Conservation (phyloP, 1,284 basidiomycete species). For the Cutaneotrichosporon mucoides region DNA sequence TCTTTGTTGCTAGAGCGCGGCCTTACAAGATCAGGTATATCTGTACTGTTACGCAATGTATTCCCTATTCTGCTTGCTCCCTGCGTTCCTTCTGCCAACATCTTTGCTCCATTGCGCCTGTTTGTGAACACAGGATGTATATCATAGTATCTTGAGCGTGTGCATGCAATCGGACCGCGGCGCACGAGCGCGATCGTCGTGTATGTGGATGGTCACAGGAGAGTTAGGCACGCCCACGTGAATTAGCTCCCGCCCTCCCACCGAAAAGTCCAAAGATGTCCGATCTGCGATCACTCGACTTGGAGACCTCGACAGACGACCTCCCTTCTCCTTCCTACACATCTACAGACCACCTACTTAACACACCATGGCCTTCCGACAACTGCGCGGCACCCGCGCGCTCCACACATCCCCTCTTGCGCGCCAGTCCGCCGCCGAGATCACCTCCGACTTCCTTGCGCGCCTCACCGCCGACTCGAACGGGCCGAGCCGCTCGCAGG, state of each 20-base stretch:
- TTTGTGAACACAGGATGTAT: too few relatives aligned
- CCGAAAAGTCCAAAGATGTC: too few relatives aligned
- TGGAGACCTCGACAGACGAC: too few relatives aligned
- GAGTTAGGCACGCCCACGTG: too few relatives aligned
- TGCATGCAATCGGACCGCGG: too few relatives aligned
- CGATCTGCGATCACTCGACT: too few relatives aligned
- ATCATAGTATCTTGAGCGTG: too few relatives aligned
- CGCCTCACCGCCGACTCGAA: slow-evolving; percentile 6
- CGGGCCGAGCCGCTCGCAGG: not conserved
- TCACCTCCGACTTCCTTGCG: slow-evolving; percentile 21
- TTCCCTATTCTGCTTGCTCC: not conserved
- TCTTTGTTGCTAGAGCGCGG: not conserved
- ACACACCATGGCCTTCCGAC: not conserved
- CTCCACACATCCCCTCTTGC: slow-evolving; percentile 3
- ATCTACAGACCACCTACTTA: not conserved
- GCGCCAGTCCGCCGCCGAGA: slow-evolving; percentile 8
- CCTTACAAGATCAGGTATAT: slow-evolving; percentile 2
- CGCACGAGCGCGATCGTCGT: too few relatives aligned
- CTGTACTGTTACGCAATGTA: not conserved
- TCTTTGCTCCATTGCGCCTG: too few relatives aligned
- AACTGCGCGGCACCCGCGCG: not conserved
- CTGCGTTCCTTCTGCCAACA: not conserved
- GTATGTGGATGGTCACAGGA: too few relatives aligned
- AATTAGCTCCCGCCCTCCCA: too few relatives aligned
- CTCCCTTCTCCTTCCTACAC: too few relatives aligned